phyloP scores from a whole-genome alignment of 768 basidiomycete genomes.

The Hericium erinaceus region DNA sequence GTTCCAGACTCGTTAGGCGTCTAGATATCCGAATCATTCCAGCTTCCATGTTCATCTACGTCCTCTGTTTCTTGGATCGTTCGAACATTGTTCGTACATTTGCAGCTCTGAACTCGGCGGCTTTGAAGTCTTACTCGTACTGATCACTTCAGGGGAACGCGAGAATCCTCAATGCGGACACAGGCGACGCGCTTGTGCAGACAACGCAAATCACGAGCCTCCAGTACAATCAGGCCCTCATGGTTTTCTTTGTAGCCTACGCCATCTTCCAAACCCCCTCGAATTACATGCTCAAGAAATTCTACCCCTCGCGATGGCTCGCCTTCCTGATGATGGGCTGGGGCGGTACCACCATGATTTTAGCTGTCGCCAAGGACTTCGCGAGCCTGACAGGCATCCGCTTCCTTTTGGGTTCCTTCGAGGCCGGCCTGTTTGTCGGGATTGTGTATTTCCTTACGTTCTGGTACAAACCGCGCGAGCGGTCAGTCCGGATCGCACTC shows the following conservation, averaged over 20 bases:
- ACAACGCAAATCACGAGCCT: conserved; percentile 19
- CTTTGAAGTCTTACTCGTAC: neutral
- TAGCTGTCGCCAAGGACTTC: conserved; percentile 28
- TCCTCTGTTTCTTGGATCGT: conserved; percentile 18
- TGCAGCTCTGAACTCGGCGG: neutral
- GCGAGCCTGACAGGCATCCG: conserved; percentile 31
- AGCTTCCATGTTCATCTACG: neutral
- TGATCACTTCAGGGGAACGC: conserved; percentile 20
- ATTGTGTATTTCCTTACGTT: conserved; percentile 34
- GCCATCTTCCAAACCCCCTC: conserved; percentile 32
- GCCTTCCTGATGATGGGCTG: conserved; percentile 31
- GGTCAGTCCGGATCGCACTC: conserved; percentile 20
- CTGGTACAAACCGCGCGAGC: conserved; percentile 32
- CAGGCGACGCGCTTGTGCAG: conserved; percentile 22
- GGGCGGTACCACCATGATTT: conserved; percentile 29
- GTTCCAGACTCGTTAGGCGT: neutral
- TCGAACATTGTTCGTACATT: conserved; percentile 14
- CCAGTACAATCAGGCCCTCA: conserved; percentile 29
- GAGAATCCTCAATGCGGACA: conserved; percentile 25
- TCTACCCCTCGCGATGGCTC: conserved; percentile 30
- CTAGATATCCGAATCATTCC: neutral
- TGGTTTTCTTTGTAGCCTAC: conserved; percentile 32
- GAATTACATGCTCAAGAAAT: conserved; percentile 30
- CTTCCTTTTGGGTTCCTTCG: conserved; percentile 34
- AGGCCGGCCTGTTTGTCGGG: conserved; percentile 34